Evolutionary conservation across 2,329 filamentous ascomycete genomes (phyloP).

Genomic region (Coniochaeta hoffmannii): DNA sequence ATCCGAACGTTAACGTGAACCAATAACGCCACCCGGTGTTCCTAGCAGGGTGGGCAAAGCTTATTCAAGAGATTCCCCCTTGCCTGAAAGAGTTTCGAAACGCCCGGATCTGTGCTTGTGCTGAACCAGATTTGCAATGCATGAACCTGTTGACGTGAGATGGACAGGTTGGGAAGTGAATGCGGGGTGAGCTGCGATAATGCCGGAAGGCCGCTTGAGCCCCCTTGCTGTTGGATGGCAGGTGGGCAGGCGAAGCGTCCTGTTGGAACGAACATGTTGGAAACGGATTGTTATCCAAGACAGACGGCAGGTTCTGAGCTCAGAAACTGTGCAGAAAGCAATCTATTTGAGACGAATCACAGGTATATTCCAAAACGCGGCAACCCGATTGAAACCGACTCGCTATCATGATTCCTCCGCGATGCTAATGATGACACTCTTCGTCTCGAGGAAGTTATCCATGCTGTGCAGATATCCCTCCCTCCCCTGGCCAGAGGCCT

Average conservation of each 20-base stretch:
- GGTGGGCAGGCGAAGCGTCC: neutral
- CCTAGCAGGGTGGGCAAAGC: neutral
- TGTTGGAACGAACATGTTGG: too few relatives aligned
- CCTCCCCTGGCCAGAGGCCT: conserved; percentile 28
- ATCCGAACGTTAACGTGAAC: neutral
- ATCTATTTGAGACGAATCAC: too few relatives aligned
- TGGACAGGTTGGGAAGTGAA: neutral
- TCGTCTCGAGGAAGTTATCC: conserved; percentile 26
- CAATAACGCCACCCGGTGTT: neutral
- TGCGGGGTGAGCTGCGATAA: neutral
- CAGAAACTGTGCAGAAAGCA: too few relatives aligned
- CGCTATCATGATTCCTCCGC: conserved; percentile 7
- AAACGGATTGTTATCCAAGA: too few relatives aligned
- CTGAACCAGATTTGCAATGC: neutral
- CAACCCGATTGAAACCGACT: neutral
- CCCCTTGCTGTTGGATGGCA: neutral
- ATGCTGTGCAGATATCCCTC: conserved; percentile 28
- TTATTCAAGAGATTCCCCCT: neutral
- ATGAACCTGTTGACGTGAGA: neutral
- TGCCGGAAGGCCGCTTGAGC: neutral
- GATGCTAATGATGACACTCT: conserved; percentile 22
- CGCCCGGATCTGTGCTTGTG: neutral
- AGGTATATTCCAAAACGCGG: too few relatives aligned
- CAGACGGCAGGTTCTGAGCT: too few relatives aligned
- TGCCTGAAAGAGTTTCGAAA: neutral